Percentiles rank a stretch among this genome's conserved stretches.
phyloP scores from a whole-genome alignment of 495 filamentous ascomycete genomes.

The Lasiosphaeria hispida region DNA sequence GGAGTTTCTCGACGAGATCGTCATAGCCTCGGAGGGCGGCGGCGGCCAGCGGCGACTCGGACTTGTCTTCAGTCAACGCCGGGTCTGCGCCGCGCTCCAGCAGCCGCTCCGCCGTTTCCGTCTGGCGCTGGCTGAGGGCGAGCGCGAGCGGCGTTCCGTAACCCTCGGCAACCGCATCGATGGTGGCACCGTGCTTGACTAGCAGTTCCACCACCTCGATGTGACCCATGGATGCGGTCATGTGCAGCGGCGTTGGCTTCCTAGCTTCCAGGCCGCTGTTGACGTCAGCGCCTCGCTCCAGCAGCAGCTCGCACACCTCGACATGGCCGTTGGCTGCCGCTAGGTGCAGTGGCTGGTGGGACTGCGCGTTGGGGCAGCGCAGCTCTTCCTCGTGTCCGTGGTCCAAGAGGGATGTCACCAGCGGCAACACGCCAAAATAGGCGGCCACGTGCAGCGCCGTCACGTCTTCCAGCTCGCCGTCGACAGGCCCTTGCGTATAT shows the following conservation, averaged over 20 bases:
- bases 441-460: conserved; percentile 15
- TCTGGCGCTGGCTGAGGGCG: conserved; percentile 1
- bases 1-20: conserved; percentile 3
- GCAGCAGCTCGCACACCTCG: conserved; percentile 9
- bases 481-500: not conserved
- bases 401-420: conserved; percentile 13
- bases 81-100: conserved; percentile 2
- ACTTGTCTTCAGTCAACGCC: not conserved
- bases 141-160: conserved; percentile 10
- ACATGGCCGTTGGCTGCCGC: conserved; percentile 8
- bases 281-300: conserved; percentile 4
- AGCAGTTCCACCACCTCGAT: conserved; percentile 5
- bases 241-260: conserved; percentile 16
- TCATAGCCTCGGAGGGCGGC: conserved; percentile 10
- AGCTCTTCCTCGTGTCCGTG: conserved; percentile 12
- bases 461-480: conserved; percentile 4
- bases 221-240: conserved; percentile 11
- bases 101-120: conserved; percentile 1
- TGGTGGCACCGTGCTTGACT: not conserved
- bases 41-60: conserved; percentile 8
- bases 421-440: conserved; percentile 12
- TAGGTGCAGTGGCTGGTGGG: conserved; percentile 12
- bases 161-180: conserved; percentile 11
- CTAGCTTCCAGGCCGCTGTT: conserved; percentile 1
- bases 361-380: conserved; percentile 5